Evolutionary conservation across 306 rosid species (phyloP).

Genomic region (Cucurbita pepo): DNA sequence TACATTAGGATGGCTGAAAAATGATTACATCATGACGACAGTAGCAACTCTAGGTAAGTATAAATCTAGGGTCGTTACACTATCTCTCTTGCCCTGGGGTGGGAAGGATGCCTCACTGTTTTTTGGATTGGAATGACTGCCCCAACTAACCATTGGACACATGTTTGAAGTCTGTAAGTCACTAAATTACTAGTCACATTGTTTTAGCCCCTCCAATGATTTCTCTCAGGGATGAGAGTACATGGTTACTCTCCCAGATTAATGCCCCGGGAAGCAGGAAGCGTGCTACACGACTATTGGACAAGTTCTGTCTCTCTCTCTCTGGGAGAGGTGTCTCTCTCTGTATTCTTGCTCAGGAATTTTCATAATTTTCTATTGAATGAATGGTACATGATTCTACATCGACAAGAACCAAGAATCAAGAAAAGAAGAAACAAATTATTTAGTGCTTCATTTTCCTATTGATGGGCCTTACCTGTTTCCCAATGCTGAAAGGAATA

Average conservation of each 20-base stretch:
- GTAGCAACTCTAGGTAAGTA: too few relatives aligned
- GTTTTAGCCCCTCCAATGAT: not conserved
- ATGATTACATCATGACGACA: too few relatives aligned
- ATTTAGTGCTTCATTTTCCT: too few relatives aligned
- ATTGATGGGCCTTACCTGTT: conserved; percentile 48
- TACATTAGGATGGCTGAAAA: too few relatives aligned
- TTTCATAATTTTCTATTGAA: too few relatives aligned
- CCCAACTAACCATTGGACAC: not conserved
- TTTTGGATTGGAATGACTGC: not conserved
- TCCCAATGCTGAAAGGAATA: conserved; percentile 46
- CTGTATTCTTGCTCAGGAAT: too few relatives aligned
- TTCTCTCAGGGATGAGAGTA: not conserved
- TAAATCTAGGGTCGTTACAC: too few relatives aligned
- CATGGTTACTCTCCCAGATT: not conserved
- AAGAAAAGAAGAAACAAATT: too few relatives aligned
- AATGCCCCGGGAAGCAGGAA: not conserved
- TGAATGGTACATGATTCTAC: too few relatives aligned
- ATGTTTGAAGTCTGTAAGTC: not conserved
- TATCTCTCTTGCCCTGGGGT: not conserved
- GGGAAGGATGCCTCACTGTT: not conserved
- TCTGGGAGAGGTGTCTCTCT: too few relatives aligned
- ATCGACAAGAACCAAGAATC: too few relatives aligned
- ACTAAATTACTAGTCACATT: not conserved
- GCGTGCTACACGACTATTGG: not conserved
- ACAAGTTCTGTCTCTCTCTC: not conserved